These are phyloP conservation scores for Gloeophyllum trabeum DNA, from an alignment of 768 basidiomycete species.

Conservation along the genomic window DNA sequence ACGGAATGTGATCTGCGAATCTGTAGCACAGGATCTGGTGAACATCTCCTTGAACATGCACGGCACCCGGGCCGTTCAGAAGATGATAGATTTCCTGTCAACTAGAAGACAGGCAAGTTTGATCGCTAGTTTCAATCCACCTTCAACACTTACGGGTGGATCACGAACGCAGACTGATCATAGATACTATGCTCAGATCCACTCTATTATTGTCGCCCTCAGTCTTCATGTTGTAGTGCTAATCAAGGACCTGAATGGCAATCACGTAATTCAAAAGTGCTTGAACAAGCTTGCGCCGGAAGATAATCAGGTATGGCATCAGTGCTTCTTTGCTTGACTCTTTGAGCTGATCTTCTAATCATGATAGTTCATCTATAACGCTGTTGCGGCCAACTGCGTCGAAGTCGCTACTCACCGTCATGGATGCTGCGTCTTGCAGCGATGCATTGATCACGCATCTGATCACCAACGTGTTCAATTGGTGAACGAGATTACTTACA, in stretches of 20 bases:
- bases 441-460: conserved; percentile 97
- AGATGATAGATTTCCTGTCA: conserved; percentile 99
- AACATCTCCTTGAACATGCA: conserved; percentile 99
- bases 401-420: conserved; percentile 98
- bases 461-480: conserved; percentile 92
- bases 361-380: conserved; percentile 92
- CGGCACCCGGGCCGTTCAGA: conserved; percentile 97
- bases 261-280: conserved; percentile 99
- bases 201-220: conserved; percentile 91
- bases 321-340: conserved; percentile 1
- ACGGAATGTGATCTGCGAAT: conserved; percentile 92
- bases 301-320: conserved; percentile 76
- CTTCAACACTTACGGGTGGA: conserved; percentile 39
- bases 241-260: conserved; percentile 97
- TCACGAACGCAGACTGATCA: conserved; percentile 13
- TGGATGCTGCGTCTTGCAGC: conserved; percentile 96
- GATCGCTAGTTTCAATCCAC: conserved; percentile 17
- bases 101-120: conserved; percentile 81
- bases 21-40: conserved; percentile 93
- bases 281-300: conserved; percentile 96
- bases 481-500: conserved; percentile 98
- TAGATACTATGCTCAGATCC: conserved; percentile 57
- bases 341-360: neutral
- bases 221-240: conserved; percentile 96
- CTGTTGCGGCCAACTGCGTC: conserved; percentile 96